Base-by-base conservation (phyloP, 805 yeast genomes). In the Monosporozyma aquatica region DNA sequence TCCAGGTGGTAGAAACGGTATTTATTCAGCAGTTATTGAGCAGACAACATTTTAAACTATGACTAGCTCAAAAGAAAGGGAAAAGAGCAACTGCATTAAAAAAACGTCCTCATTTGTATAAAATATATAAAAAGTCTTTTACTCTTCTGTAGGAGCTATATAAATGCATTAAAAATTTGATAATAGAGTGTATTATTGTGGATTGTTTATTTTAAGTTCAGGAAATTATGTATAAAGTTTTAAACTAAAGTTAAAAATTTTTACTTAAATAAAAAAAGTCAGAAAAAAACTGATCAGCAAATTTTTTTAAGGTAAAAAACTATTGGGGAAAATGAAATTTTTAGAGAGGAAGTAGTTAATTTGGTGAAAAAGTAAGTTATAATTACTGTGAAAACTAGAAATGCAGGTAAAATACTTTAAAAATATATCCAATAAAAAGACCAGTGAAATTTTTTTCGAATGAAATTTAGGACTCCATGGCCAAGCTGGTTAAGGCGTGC, bases 1-100 rank as follows among this genome's bases (percentile, higher is more conserved):
- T 28, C 69, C 70, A 21, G 84, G 84, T 6, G 81, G 82, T 24
- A 76, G 90, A 61, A 86, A 84, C 63, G 86, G 86, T 45, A 69
- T 86, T 49, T 76, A 71, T 52, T 74, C 80, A 8, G 75, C 72
- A 44, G 68, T 67, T 22, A 66, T 76, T 43, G 69, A 59, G 36
- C 71, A 67, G 47, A 50, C 68, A 45, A 50, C 59, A 43, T 44
- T 55, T 54, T 49, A 51, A 52, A 21, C 11, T 11, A 23, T 23
- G 6, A 23, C 9, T 23, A 9, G 9, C 25, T 23, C 9, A 6
- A 23, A 9, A 23, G 25, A 23, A 6, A 23, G n/a, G 13, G 20
- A 25, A 11, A 26, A 32, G 21, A 39, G n/a, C n/a, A 17, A 28
- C 11, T 8, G 22, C 22, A 30, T 15, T n/a, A n/a, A n/a, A n/a